Conservation (phyloP, 331 rosid species). For the Pyracantha coccinea region DNA sequence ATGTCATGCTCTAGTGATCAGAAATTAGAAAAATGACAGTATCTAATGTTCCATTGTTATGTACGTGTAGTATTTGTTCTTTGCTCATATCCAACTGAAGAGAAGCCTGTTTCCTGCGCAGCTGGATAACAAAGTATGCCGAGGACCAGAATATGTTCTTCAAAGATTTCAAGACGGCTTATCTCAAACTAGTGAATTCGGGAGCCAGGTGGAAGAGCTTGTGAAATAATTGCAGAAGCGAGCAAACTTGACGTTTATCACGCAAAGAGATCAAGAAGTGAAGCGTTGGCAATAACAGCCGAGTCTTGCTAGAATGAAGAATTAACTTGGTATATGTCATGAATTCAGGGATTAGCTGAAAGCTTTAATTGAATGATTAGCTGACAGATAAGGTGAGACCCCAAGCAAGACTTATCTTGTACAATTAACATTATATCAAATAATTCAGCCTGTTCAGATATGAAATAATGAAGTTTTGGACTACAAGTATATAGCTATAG, state of each 20-base stretch:
- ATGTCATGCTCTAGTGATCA: not conserved
- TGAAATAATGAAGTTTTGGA: not conserved
- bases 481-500: not conserved
- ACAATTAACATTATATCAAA: not conserved
- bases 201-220: conserved; percentile 74
- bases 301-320: not conserved
- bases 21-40: not conserved
- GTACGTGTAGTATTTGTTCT: not conserved
- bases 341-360: not conserved
- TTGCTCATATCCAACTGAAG: conserved; percentile 14
- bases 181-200: conserved; percentile 75
- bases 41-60: not conserved
- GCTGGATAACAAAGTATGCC: conserved; percentile 83
- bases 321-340: not conserved
- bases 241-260: not conserved
- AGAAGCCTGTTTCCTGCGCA: conserved; percentile 27
- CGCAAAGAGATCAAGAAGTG: not conserved
- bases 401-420: not conserved
- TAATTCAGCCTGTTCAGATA: not conserved
- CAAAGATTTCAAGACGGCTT: conserved; percentile 73
- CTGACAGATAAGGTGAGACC: not conserved
- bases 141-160: conserved; percentile 63
- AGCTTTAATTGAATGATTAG: conserved; percentile 12
- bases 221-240: conserved; percentile 19
- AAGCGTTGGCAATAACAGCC: not conserved